phyloP scores from a whole-genome alignment of 2,329 filamentous ascomycete species.

The Alternaria brassicae region DNA sequence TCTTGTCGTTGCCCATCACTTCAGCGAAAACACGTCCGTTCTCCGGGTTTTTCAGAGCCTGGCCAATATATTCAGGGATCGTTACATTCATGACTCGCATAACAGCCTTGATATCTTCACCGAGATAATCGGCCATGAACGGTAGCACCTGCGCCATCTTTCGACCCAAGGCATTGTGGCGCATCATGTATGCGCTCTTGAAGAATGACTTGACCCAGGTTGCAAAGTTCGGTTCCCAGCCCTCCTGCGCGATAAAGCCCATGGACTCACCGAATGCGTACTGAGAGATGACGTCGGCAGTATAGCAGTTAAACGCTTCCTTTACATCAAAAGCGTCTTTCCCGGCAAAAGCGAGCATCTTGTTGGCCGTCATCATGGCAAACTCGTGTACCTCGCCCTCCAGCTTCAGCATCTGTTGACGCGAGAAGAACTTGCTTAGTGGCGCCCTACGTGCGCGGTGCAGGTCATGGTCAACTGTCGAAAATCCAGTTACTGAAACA shows the following conservation, averaged over 20 bases:
- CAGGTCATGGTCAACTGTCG: conserved; percentile 38
- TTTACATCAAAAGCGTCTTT: conserved; percentile 35
- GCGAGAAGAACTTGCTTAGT: conserved; percentile 49
- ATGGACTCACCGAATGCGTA: conserved; percentile 38
- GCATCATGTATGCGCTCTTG: conserved; percentile 39
- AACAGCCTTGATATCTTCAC: conserved; percentile 35
- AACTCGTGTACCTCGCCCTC: conserved; percentile 32
- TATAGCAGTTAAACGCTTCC: conserved; percentile 39
- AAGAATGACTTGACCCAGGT: conserved; percentile 39
- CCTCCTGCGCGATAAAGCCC: conserved; percentile 38
- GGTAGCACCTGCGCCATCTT: conserved; percentile 35
- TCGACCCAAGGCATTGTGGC: conserved; percentile 31
- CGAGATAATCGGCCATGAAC: conserved; percentile 36
- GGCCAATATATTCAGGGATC: conserved; percentile 32
- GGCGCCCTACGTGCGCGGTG: conserved; percentile 44
- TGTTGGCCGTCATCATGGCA: conserved; percentile 23
- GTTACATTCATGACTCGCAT: conserved; percentile 38
- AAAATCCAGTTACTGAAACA: conserved; percentile 35
- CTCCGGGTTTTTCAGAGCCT: conserved; percentile 32
- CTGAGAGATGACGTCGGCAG: conserved; percentile 37
- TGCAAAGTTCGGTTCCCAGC: conserved; percentile 38
- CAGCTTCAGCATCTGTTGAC: conserved; percentile 37
- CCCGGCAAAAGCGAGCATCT: conserved; percentile 29
- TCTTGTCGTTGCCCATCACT: conserved; percentile 28
- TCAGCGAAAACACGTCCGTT: conserved; percentile 37